A percentile compares a stretch with the other conserved stretches of the same genome.
These are phyloP conservation scores for Oryza longistaminata DNA, from an alignment of 176 grass and related monocot species.

Conservation along the genomic window DNA sequence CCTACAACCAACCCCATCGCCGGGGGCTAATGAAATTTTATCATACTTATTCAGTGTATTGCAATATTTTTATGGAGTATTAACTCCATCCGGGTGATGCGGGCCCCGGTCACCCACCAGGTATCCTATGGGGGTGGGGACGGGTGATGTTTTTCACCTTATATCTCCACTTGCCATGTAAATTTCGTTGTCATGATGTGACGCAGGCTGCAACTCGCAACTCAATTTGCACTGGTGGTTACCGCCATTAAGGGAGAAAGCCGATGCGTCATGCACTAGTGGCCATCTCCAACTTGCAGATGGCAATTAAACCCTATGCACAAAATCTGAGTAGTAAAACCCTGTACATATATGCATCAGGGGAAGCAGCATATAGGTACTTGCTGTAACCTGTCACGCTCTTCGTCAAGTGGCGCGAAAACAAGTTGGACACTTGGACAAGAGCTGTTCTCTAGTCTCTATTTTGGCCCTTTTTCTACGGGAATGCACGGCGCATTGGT, in stretches of 20 bases:
- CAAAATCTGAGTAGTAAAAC: background rate
- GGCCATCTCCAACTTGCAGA: background rate
- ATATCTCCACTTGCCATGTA: background rate
- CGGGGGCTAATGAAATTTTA: too few species aligned
- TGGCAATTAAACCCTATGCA: background rate
- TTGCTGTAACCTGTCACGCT: background rate
- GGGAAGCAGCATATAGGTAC: background rate
- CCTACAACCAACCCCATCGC: too few species aligned
- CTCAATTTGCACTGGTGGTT: background rate
- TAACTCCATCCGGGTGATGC: too few species aligned
- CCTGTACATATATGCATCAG: background rate
- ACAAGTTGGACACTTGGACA: background rate
- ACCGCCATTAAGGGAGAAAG: background rate
- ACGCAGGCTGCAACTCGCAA: background rate
- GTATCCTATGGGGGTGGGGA: too few species aligned
- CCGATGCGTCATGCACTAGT: background rate
- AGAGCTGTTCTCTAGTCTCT: background rate
- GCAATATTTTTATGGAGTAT: too few species aligned
- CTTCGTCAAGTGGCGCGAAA: background rate
- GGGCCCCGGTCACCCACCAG: too few species aligned
- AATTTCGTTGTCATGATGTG: background rate
- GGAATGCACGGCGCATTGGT: too few species aligned
- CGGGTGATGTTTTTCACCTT: too few species aligned
- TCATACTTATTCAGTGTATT: too few species aligned
- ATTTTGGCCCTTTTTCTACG: background rate